Conservation (phyloP, 192 early-diverging fungal species). For the Coemansia biformis region DNA sequence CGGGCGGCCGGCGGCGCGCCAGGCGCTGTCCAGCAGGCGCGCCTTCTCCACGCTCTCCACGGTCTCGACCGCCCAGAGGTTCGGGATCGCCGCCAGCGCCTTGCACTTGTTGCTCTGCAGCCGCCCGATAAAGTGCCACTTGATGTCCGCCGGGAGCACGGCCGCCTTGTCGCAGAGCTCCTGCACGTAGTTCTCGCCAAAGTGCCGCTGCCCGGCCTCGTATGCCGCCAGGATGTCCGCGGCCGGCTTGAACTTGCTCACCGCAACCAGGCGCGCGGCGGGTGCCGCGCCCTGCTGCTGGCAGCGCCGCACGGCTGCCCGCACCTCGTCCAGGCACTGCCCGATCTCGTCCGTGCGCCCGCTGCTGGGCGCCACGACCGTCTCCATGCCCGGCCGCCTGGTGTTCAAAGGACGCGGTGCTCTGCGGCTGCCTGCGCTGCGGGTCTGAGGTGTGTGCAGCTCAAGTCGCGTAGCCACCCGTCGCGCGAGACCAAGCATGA, state of each 20-base stretch:
- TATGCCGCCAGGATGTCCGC: conserved; percentile 75
- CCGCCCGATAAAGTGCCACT: conserved; percentile 96
- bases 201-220: conserved; percentile 81
- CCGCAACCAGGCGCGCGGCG: conserved; percentile 75
- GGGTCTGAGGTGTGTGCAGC: too few species aligned
- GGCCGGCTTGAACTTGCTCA: conserved; percentile 88
- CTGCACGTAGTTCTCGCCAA: conserved; percentile 97
- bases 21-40: conserved; percentile 71
- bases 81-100: conserved; percentile 73
- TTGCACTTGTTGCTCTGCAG: conserved; percentile 99
- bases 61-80: conserved; percentile 91
- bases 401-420: too few species aligned
- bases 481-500: too few species aligned
- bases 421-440: neutral
- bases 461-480: too few species aligned
- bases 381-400: conserved; percentile 7
- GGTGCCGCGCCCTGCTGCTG: too few species aligned
- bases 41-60: conserved; percentile 83
- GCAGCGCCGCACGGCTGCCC: conserved; percentile 1
- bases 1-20: conserved; percentile 45
- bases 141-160: conserved; percentile 77
- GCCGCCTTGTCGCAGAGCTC: conserved; percentile 87
- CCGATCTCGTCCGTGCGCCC: conserved; percentile 27
- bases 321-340: conserved; percentile 8
- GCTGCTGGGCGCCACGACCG: conserved; percentile 7